Evolutionary conservation across 2,329 filamentous ascomycete genomes (phyloP).

Genomic region (Graphiopsis chlorocephala): DNA sequence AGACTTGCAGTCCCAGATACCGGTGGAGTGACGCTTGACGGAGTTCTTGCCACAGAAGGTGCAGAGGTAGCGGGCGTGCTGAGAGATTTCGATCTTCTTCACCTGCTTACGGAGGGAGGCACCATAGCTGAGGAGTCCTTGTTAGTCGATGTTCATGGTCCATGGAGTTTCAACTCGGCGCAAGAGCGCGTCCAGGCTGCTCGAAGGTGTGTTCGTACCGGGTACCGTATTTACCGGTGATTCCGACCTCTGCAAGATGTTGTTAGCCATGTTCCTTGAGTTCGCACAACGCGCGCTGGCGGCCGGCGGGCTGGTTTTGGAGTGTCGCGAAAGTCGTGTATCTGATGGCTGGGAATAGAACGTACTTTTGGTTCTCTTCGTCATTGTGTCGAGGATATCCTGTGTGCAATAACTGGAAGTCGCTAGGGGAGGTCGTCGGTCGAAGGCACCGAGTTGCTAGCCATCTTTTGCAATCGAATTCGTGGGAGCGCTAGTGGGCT

Average conservation of each 20-base stretch:
- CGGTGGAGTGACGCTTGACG: conserved; percentile 71
- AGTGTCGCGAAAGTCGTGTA: not conserved
- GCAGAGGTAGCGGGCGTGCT: conserved; percentile 96
- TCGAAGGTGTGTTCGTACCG: conserved; percentile 59
- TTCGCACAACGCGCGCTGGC: conserved; percentile 5
- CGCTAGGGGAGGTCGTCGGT: conserved; percentile 11
- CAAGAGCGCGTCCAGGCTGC: conserved; percentile 1
- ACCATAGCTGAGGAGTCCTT: conserved; percentile 69
- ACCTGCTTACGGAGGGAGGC: conserved; percentile 99
- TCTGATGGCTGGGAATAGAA: not conserved
- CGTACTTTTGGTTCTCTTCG: conserved; percentile 83
- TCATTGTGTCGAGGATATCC: conserved; percentile 63
- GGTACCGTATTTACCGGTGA: conserved; percentile 98
- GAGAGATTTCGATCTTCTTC: conserved; percentile 99
- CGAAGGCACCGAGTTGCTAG: too few species aligned
- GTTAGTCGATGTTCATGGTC: conserved; percentile 5
- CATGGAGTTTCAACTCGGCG: conserved; percentile 1
- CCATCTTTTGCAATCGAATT: too few species aligned
- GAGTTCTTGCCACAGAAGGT: conserved; percentile 98
- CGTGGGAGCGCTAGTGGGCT: conserved; percentile 6
- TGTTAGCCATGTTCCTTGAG: conserved; percentile 10
- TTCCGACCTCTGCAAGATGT: conserved; percentile 67
- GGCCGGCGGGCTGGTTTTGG: not conserved
- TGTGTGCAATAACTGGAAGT: conserved; percentile 16
- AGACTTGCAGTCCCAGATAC: conserved; percentile 95